Evolutionary conservation across 257 asterid genomes (phyloP).

Genomic region (Phtheirospermum japonicum): DNA sequence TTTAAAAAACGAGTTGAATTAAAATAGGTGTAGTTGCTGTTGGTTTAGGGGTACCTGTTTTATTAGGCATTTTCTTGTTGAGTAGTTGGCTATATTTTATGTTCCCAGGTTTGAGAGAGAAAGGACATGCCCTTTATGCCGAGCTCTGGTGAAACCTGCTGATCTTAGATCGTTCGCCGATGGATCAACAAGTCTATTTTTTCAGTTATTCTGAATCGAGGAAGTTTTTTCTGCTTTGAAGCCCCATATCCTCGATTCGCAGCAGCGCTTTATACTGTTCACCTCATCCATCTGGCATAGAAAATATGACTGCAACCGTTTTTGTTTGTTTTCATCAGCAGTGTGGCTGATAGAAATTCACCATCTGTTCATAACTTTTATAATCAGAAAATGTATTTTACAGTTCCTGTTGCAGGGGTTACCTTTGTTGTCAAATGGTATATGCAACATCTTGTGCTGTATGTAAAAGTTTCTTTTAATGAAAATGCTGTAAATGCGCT

Average conservation of each 20-base stretch:
- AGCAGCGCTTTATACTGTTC: constrained; percentile 33
- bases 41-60: background rate
- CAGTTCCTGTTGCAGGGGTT: constrained; percentile 27
- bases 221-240: constrained; percentile 36
- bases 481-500: background rate
- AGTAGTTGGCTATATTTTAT: constrained; percentile 16
- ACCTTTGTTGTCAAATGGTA: constrained; percentile 12
- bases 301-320: constrained; percentile 31
- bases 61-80: constrained; percentile 10
- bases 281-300: constrained; percentile 29
- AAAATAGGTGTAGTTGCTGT: background rate
- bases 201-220: constrained; percentile 59
- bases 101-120: constrained; percentile 81
- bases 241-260: constrained; percentile 22
- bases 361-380: constrained; percentile 30
- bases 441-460: constrained; percentile 21
- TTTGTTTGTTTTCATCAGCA: constrained; percentile 24
- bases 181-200: constrained; percentile 71
- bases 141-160: constrained; percentile 74
- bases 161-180: constrained; percentile 72
- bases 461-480: constrained; percentile 4
- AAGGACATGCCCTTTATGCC: constrained; percentile 80
- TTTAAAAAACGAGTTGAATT: background rate
- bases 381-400: constrained; percentile 30
- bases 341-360: constrained; percentile 27